phyloP scores from a whole-genome alignment of 331 rosid species.

The Pyrus hybrid region DNA sequence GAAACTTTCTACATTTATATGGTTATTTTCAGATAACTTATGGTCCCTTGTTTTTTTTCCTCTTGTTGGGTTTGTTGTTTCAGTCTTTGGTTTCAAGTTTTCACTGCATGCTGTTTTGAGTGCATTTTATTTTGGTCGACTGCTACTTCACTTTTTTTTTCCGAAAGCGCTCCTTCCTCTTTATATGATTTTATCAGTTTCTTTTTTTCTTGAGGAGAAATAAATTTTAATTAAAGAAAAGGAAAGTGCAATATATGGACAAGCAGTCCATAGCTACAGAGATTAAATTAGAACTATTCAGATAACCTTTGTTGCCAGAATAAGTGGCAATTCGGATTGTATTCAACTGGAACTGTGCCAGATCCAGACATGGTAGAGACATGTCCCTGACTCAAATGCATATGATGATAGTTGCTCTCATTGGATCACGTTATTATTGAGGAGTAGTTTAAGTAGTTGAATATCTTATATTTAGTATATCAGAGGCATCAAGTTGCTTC shows the following conservation, averaged over 20 bases:
- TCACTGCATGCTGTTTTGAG: not conserved
- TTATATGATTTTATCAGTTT: not conserved
- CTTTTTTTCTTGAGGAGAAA: not conserved
- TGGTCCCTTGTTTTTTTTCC: not conserved
- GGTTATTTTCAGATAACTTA: not conserved
- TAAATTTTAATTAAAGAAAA: not conserved
- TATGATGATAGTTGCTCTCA: not conserved
- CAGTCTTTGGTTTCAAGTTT: not conserved
- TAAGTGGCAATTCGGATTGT: not conserved
- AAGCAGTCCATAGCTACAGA: no score
- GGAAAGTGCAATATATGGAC: not conserved
- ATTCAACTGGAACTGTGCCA: not conserved
- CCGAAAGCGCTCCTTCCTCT: not conserved
- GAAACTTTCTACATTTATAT: constrained; percentile 2
- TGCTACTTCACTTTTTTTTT: not conserved
- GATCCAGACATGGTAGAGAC: not conserved
- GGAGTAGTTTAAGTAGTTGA: not conserved
- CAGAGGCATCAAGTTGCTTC: not conserved
- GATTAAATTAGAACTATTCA: no score
- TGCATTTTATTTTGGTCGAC: not conserved
- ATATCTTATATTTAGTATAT: no score
- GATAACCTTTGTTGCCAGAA: no score
- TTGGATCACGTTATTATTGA: not conserved
- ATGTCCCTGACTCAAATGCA: not conserved
- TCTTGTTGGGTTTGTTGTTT: not conserved